Evolutionary conservation across 1,284 basidiomycete genomes (phyloP).

Genomic region (Wallemia hederae): DNA sequence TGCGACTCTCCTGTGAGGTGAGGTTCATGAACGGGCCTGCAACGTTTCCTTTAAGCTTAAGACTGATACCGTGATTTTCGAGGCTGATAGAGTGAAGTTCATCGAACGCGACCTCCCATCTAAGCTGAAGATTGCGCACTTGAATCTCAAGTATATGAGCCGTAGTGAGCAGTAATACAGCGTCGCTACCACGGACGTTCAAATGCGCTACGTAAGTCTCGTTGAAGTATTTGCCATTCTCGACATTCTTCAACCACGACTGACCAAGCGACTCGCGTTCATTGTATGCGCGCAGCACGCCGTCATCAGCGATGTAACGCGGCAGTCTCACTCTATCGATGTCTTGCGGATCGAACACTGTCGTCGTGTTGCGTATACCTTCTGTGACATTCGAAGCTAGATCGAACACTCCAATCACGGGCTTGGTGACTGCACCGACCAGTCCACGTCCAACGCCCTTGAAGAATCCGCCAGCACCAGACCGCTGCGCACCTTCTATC

Average conservation of each 20-base stretch:
- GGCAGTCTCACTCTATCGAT: slow-evolving; percentile 73
- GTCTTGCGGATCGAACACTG: slow-evolving; percentile 77
- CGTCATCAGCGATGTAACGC: slow-evolving; percentile 56
- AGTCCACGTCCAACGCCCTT: slow-evolving; percentile 91
- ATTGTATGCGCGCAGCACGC: slow-evolving; percentile 49
- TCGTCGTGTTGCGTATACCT: slow-evolving; percentile 91
- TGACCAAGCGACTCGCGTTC: slow-evolving; percentile 75
- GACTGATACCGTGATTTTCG: slow-evolving; percentile 62
- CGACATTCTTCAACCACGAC: slow-evolving; percentile 78
- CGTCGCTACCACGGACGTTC: slow-evolving; percentile 51
- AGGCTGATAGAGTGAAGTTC: slow-evolving; percentile 65
- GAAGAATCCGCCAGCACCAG: slow-evolving; percentile 85
- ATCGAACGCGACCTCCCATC: slow-evolving; percentile 74
- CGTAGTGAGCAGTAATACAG: slow-evolving; percentile 53
- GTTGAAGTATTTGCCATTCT: slow-evolving; percentile 51
- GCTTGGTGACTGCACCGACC: slow-evolving; percentile 83
- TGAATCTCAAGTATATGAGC: slow-evolving; percentile 53
- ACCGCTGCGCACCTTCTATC: slow-evolving; percentile 80
- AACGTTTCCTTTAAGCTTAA: slow-evolving; percentile 29
- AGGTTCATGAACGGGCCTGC: slow-evolving; percentile 26
- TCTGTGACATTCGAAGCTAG: slow-evolving; percentile 86
- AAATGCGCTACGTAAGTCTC: slow-evolving; percentile 82
- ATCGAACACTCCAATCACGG: slow-evolving; percentile 87
- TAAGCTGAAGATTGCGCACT: slow-evolving; percentile 51
- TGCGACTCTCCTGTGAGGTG: slow-evolving; percentile 20